A percentile compares a stretch with the other conserved stretches of the same genome.
Conservation (phyloP, 2,329 filamentous ascomycete species). For the Talaromyces pinophilus region DNA sequence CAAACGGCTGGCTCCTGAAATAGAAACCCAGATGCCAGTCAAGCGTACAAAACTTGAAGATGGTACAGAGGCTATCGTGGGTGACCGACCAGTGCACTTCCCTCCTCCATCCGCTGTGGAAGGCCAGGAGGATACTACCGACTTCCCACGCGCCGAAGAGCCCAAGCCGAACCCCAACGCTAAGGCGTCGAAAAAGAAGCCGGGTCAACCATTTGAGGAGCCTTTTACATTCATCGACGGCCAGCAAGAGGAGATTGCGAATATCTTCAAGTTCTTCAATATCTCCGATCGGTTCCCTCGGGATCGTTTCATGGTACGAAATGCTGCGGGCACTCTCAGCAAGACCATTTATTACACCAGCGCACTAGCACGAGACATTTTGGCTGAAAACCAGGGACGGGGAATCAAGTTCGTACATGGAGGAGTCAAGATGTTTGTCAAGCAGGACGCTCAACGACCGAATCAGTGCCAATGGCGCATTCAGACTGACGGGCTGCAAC, state of each 20-base stretch:
- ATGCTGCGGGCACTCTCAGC: constrained; percentile 80
- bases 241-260: constrained; percentile 72
- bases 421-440: constrained; percentile 98
- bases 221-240: constrained; percentile 86
- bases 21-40: constrained; percentile 40
- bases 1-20: constrained; percentile 39
- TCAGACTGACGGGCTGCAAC: constrained; percentile 88
- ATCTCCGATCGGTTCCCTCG: constrained; percentile 81
- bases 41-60: constrained; percentile 50
- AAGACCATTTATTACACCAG: constrained; percentile 98
- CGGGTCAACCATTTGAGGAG: constrained; percentile 68
- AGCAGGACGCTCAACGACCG: constrained; percentile 85
- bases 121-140: constrained; percentile 28
- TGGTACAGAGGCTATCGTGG: constrained; percentile 41
- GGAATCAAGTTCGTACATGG: constrained; percentile 96
- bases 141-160: constrained; percentile 23
- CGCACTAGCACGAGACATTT: constrained; percentile 77
- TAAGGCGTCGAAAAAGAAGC: constrained; percentile 40
- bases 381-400: constrained; percentile 82
- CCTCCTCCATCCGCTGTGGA: constrained; percentile 34
- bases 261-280: constrained; percentile 81
- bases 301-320: constrained; percentile 94
- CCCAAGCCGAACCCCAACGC: constrained; percentile 23
- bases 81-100: constrained; percentile 40
- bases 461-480: constrained; percentile 93